Evolutionary conservation across 768 basidiomycete species (phyloP), one percentile per base, ranked within the genome.

Genomic region (Termitomyces sp.): DNA sequence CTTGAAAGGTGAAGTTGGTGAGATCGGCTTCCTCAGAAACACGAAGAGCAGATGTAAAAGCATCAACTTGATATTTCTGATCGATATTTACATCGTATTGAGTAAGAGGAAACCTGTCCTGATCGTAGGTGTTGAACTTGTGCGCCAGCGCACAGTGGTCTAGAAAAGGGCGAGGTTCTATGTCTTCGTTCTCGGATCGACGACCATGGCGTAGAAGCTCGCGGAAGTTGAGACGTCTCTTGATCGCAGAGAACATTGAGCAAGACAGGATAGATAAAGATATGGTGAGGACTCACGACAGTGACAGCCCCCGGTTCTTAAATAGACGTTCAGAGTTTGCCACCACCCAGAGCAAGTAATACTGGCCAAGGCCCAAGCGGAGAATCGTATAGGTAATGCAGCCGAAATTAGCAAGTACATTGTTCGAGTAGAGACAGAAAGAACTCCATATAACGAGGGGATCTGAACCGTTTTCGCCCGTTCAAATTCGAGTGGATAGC

Each of bases 311-410:
- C 16, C n/a, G 12, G 37, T 26, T 51, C 53, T 61, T 61, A 58
- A 44, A 61, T 57, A 54, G 20, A 36, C 6, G 28, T 8, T 20
- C 13, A 55, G 20, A 29, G n/a, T 44, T 58, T 61, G 56, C 56
- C 60, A 58, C 56, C 10, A 29, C 18, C 24, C 15, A 36, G 18
- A 41, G 37, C 20, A 29, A n/a, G 37, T 18, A 31, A 10, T 24
- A 5, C 29, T 55, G 57, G 60, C 57, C 60, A 62, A 26, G 57
- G 54, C 46, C 51, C 20, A 58, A 61, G 60, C 57, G n/a, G 22
- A 29, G 33, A 42, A 36, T 41, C 31, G 36, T 20, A 16, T 4
- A 48, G 41, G 16, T 37, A 10, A 13, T 31, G 18, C 34, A 41
- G 7, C 26, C 33, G 33, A 57, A 52, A 52, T 16, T 26, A 54